Evolutionary conservation across 1,139 yeast genomes (phyloP), one percentile per base, ranked within the genome.

Genomic region (Yamadazyma diospyri): DNA sequence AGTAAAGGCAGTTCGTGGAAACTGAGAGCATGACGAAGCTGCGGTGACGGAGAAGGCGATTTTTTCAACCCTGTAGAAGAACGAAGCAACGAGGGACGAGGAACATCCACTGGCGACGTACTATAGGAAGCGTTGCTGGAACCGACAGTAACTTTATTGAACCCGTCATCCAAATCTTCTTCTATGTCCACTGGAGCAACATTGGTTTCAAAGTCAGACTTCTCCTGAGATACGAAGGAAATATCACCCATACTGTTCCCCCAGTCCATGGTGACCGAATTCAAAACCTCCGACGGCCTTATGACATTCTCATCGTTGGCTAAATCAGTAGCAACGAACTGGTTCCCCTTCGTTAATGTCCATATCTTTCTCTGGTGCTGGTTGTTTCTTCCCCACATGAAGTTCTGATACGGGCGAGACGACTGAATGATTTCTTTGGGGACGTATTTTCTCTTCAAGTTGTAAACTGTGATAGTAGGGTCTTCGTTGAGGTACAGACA

Each of bases 401-500:
- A 69, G 44, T 68, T 69, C 35, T 62, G 71, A 33, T 66, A 57
- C 1, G 69, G 65, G 31, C 66, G 66, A 26, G 64, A 62, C 16
- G 73, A 66, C 66, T 76, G 78, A 23, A 86, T 62, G 4, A 80
- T 69, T 47, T 81, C 78, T 33, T 73, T 70, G 0, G 98, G 96
- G 10, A 89, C 74, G 50, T 73, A 81, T 44, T 81, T 85, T 39
- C 97, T 64, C 27, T 72, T 70, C 30, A 89, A 64, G 33, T 81
- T 79, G 75, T 87, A 92, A 2, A 87, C 70, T 25, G 83, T 78
- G 5, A 87, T 71, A 13, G 79, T 72, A 8, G 86, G 74, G 48
- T 86, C 95, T 46, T 83, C 89, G 37, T 81, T 82, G 45, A 85
- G 63, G 38, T 81, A 84, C 53, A 83, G 81, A 32, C 85, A 74